These are phyloP conservation scores for Trichocladium antarcticum DNA, from an alignment of 495 filamentous ascomycete species.

Conservation along the genomic window DNA sequence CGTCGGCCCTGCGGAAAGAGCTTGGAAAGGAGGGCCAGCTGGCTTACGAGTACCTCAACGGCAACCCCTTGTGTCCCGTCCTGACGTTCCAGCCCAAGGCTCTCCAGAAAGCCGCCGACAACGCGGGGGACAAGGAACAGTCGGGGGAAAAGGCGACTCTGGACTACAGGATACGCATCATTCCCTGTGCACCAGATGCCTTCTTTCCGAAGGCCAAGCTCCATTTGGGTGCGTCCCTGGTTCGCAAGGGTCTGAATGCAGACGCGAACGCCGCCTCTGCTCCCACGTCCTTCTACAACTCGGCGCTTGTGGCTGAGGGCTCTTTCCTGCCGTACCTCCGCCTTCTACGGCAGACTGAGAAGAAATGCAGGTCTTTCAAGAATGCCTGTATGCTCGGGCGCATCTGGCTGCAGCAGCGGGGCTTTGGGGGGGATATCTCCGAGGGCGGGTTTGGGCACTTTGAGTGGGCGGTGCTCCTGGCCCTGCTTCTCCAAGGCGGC, in stretches of 20 bases:
- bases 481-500: slow-evolving; percentile 69
- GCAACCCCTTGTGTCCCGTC: slow-evolving; percentile 66
- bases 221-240: slow-evolving; percentile 54
- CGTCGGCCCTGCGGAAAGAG: slow-evolving; percentile 51
- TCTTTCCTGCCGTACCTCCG: slow-evolving; percentile 62
- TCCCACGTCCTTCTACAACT: slow-evolving; percentile 82
- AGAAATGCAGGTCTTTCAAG: slow-evolving; percentile 57
- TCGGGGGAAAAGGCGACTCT: slow-evolving; percentile 14
- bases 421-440: slow-evolving; percentile 53
- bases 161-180: slow-evolving; percentile 59
- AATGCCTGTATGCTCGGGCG: slow-evolving; percentile 79
- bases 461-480: slow-evolving; percentile 70
- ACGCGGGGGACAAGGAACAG: slow-evolving; percentile 3
- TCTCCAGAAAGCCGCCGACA: not conserved
- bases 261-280: slow-evolving; percentile 27
- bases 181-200: slow-evolving; percentile 55
- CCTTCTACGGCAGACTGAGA: slow-evolving; percentile 51
- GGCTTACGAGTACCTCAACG: slow-evolving; percentile 58
- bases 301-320: slow-evolving; percentile 67
- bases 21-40: slow-evolving; percentile 44
- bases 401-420: slow-evolving; percentile 81
- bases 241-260: slow-evolving; percentile 42
- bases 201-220: slow-evolving; percentile 61
- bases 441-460: slow-evolving; percentile 89
- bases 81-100: slow-evolving; percentile 40